These are phyloP conservation scores for Pichia gijzeniarum DNA, from an alignment of 805 yeast genomes.

Conservation along the genomic window DNA sequence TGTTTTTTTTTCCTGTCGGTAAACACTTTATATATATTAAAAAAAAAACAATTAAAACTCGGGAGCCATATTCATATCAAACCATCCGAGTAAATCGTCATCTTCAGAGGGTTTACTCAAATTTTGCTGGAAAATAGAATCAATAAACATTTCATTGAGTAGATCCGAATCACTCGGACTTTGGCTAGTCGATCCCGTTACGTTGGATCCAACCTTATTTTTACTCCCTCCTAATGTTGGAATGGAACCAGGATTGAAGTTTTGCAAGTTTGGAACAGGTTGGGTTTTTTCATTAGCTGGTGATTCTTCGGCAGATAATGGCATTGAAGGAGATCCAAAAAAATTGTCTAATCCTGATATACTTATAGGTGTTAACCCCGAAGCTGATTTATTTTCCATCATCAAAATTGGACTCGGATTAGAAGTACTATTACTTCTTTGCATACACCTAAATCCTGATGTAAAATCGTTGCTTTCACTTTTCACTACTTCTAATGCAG, in stretches of 20 bases:
- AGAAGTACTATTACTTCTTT: background rate
- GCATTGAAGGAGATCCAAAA: constrained; percentile 10
- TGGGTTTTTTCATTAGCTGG: background rate
- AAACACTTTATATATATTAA: no score
- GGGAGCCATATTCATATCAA: constrained; percentile 72
- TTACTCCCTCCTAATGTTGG: no score
- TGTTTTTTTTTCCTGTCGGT: no score
- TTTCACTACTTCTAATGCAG: background rate
- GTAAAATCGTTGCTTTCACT: background rate
- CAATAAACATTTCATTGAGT: constrained; percentile 28
- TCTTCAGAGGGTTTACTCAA: constrained; percentile 74
- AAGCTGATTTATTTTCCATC: background rate
- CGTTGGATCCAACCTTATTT: background rate
- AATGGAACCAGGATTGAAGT: background rate
- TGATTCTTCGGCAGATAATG: background rate
- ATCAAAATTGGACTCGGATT: background rate
- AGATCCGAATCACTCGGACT: constrained; percentile 24
- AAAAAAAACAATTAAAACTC: constrained; percentile 35
- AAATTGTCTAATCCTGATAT: constrained; percentile 9
- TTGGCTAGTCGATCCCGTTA: constrained; percentile 10
- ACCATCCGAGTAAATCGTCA: constrained; percentile 93
- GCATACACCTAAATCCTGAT: background rate
- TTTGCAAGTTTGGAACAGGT: background rate
- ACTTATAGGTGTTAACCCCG: constrained; percentile 4
- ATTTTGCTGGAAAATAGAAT: constrained; percentile 69